Evolutionary conservation across 2,329 filamentous ascomycete genomes (phyloP), one percentile per base, ranked within the genome.

Genomic region (Coniochaeta hoffmannii): DNA sequence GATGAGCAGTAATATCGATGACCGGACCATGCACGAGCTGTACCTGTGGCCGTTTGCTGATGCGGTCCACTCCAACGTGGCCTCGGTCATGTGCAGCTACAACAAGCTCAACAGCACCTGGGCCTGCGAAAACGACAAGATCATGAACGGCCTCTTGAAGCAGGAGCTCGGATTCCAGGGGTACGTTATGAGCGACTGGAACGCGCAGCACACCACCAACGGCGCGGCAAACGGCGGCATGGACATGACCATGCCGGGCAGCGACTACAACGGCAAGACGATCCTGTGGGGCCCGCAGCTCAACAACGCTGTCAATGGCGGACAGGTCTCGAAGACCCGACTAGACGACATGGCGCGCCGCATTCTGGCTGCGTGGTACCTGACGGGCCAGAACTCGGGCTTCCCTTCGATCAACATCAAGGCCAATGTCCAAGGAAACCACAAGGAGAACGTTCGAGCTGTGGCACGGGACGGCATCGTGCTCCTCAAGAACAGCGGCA

Each of bases 221-320:
- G 77, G 77, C 10, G 78, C 79, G 53, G 83, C 88, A 24, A 76
- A 87, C 59, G 80, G 82, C 24, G 89, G 89, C 28, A 68, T 93
- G 59, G 89, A 93, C 67, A 90, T 91, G 88, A 84, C 85, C 2
- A 93, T 93, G 88, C 88, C 88, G 0, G 89, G 90, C 56, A 83
- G 74, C 53, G 74, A 80, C 62, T 82, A 69, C 64, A 81, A 81
- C 66, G 74, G 77, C 49, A 70, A 70, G 31, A 76, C 72, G 41
- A 67, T 82, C 3, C 73, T 79, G 35, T 85, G 82, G 82, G 82
- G 82, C 0, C 68, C 73, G 10, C 73, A 73, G 58, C 76, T 86
- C 15, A 71, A 71, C 54, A 71, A 64, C 50, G 81, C 82, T 26
- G 72, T 87, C 58, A 73, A 80, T 61, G 80, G 77, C 60, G 82